Base-by-base conservation (phyloP, 805 yeast species). In the Kodamaea neixiangensis region DNA sequence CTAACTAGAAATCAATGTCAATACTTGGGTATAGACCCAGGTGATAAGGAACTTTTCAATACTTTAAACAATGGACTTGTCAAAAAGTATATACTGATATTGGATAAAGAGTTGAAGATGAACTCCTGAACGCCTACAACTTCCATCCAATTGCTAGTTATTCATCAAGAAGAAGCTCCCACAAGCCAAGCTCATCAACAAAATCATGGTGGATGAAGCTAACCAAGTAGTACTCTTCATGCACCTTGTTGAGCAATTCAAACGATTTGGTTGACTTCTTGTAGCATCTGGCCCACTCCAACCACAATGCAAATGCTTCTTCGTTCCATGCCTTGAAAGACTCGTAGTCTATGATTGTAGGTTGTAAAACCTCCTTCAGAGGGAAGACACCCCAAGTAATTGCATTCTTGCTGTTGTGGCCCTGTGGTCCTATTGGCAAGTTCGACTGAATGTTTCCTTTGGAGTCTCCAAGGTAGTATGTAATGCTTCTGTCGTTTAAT, bases 331-430 rank as follows among this genome's bases (percentile, higher is more conserved):
- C 97, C 58, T 81, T 81, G 73, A 94, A 93, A 1, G 97, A 89
- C 59, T 91, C 97, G 58, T 83, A 87, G 63, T 92, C 97, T 50
- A 94, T 85, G 54, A 92, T 86, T 0, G 99, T 94, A 0, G 97
- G 88, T 67, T 92, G 97, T 34, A 90, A 81, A 34, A 91, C 85
- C 63, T 90, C 97, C 56, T 91, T 82, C 67, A 86, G 86, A 6
- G 96, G 96, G 77, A 94, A 93, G 2, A 88, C 96, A 55, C 98
- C 99, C 99, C 99, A 94, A 1, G 99, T 94, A 7, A 94, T 96
- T 21, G 94, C 96, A 56, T 85, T 86, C 41, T 90, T 84, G 31
- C 62, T 81, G 48, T 62, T 65, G 41, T 59, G 65, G 3, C 21
- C 17, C 14, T 60, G 54, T 3, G 50, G 64, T 13, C 71, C 75